Evolutionary conservation across 768 basidiomycete genomes (phyloP), one percentile per base, ranked within the genome.

Genomic region (Strobilomyces echinocephalus): DNA sequence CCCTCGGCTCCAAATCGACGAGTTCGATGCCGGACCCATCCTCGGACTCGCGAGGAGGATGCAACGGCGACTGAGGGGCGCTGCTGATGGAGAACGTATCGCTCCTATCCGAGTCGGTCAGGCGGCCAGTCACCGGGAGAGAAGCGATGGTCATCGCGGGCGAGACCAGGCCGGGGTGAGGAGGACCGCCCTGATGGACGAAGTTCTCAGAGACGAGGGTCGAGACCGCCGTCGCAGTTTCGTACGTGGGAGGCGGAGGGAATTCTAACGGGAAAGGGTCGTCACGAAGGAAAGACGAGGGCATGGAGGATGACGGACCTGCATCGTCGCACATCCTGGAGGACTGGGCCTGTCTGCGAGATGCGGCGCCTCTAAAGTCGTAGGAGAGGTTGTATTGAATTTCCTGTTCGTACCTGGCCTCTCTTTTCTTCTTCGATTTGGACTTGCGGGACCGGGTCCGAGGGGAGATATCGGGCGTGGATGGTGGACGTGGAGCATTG

Each of bases 221-320:
- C 67, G 71, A 54, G 65, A 77, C 50, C 70, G 79, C 63, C 6
- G 76, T 73, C 14, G 76, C 74, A 9, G 74, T 76, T 68, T 90
- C 88, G 55, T 82, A 81, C 60, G 88, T 87, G 12, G 86, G 81
- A 26, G 88, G 88, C 12, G 88, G 88, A 8, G 84, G 85, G 62
- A 85, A 86, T 63, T 87, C 79, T 66, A 12, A 24, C 74, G 69
- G 30, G 24, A 74, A 70, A 28, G 56, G 43, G 28, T 55, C 38
- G 58, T 49, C 42, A 54, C 7, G 47, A 54, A 46, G n/a, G 16
- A 24, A 26, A 26, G 41, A 10, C 20, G 31, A 8, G 47, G 8
- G 49, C 4, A 45, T 2, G 33, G 36, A 45, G 18, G 45, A 39
- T n/a, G 45, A 67, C 62, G 1, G 53, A 73, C 73, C 69, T 55